Evolutionary conservation across 2,329 filamentous ascomycete species (phyloP), one percentile per base, ranked within the genome.

Genomic region (Fusarium nisikadoi): DNA sequence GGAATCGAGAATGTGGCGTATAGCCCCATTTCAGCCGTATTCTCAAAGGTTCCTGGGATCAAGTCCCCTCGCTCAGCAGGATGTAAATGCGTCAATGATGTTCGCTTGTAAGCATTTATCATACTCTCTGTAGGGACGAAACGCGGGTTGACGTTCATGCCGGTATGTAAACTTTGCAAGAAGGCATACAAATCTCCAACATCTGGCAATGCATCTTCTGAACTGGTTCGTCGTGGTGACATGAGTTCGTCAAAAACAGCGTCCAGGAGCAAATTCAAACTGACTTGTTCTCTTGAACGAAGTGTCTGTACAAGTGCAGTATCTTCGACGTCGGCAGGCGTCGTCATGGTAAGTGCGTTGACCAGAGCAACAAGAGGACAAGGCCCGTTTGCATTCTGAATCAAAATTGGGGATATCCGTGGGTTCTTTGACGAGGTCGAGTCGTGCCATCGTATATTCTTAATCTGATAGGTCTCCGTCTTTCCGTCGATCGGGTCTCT

Each of bases 121-220:
- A 85, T 80, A 19, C 87, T 84, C 12, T 82, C 79, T 0, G 84
- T 86, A 4, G 93, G 87, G 12, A 97, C 87, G 71, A 97, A 96
- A 25, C 93, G 90, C 5, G 96, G 96, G 73, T 99, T 99, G 63
- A 98, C 95, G 77, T 98, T 99, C 93, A 99, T 97, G 41, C 96
- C 96, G 0, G 95, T 98, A 75, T 98, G 94, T 5, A 99, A 84
- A 47, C 94, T 93, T 62, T 96, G 89, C 5, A 99, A 85, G 78
- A 99, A 99, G 11, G 88, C 87, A 80, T 97, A 97, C 3, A 99
- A 86, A 65, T 97, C 95, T 39, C 91, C 89, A 14, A 98, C 92
- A 79, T 98, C 96, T 0, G 95, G 95, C 29, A 98, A 83, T 20
- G 90, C 84, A 3, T 87, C 87, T 38, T 91, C 89, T 5, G 84